Percentiles rank a stretch among this genome's conserved stretches.
These are phyloP conservation scores for Balamuthia mandrillaris DNA, from an alignment of 208 protist species.

Conservation along the genomic window DNA sequence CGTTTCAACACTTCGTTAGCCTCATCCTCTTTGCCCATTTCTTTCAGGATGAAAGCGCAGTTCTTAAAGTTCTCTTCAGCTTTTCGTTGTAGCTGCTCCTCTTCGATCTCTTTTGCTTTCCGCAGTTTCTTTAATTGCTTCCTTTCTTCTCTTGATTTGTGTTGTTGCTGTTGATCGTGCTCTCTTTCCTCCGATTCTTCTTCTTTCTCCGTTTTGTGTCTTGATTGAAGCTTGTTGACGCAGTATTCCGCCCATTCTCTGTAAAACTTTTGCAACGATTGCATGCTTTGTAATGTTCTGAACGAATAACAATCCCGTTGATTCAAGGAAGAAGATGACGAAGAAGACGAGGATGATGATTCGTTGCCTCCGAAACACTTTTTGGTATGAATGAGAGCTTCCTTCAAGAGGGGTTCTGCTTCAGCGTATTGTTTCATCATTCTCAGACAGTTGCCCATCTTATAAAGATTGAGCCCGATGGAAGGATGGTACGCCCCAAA, in stretches of 20 bases:
- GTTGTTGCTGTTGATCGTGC: background rate
- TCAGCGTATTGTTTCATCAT: background rate
- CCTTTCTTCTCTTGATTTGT: background rate
- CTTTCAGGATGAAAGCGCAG: background rate
- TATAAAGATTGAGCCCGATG: background rate
- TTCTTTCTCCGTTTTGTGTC: background rate
- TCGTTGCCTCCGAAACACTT: slow-evolving; percentile 3
- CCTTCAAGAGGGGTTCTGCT: background rate
- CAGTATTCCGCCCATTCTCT: slow-evolving; percentile 14
- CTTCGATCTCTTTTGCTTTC: too few relatives aligned
- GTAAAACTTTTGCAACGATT: slow-evolving; percentile 22
- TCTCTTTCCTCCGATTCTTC: background rate
- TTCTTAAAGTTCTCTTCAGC: slow-evolving; percentile 27
- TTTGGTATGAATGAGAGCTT: background rate
- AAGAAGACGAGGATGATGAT: background rate
- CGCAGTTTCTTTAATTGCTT: background rate
- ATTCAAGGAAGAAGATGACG: background rate
- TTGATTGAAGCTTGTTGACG: background rate
- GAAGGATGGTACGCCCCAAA: slow-evolving; percentile 17
- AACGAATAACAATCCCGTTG: background rate
- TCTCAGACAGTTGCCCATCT: slow-evolving; percentile 10
- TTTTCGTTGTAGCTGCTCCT: too few relatives aligned
- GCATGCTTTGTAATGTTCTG: background rate
- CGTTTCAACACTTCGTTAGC: background rate
- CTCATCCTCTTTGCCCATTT: slow-evolving; percentile 12